Percentiles rank a stretch among this genome's conserved stretches.
These are phyloP conservation scores for Alternaria sp. DNA, from an alignment of 2,329 filamentous ascomycete species.

Conservation along the genomic window DNA sequence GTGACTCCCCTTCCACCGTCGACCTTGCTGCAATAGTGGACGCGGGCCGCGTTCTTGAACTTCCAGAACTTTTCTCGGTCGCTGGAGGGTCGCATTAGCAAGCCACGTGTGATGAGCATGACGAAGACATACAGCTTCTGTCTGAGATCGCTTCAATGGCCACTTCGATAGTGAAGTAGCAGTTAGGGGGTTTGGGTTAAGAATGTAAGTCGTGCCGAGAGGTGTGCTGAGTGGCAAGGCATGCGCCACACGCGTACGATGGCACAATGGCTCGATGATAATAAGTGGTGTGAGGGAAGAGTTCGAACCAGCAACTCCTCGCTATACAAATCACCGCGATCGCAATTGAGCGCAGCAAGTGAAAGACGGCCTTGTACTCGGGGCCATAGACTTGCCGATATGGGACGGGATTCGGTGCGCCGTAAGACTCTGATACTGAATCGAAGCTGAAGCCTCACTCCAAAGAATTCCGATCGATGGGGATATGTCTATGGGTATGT, in stretches of 20 bases:
- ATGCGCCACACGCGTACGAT: background rate
- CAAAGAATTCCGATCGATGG: background rate
- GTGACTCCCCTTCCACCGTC: rapidly evolving
- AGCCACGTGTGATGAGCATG: background rate
- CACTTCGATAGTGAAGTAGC: background rate
- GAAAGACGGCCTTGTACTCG: background rate
- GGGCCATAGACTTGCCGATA: too few relatives aligned
- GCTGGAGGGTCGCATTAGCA: background rate
- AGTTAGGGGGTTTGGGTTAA: background rate
- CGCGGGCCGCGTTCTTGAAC: background rate
- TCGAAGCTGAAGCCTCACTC: background rate
- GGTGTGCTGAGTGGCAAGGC: background rate
- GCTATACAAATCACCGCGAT: background rate
- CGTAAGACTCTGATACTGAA: background rate
- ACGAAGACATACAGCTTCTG: background rate
- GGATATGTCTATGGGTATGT: background rate
- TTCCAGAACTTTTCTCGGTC: background rate
- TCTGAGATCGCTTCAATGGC: background rate
- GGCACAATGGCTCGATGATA: background rate
- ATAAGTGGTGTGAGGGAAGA: background rate
- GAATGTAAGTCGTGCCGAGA: background rate
- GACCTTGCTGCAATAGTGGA: background rate
- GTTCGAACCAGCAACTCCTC: background rate
- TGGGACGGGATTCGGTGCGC: background rate
- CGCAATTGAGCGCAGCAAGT: background rate